Base-by-base conservation (phyloP, 352 stramenopile genomes). In the Globisporangium abappressorium region DNA sequence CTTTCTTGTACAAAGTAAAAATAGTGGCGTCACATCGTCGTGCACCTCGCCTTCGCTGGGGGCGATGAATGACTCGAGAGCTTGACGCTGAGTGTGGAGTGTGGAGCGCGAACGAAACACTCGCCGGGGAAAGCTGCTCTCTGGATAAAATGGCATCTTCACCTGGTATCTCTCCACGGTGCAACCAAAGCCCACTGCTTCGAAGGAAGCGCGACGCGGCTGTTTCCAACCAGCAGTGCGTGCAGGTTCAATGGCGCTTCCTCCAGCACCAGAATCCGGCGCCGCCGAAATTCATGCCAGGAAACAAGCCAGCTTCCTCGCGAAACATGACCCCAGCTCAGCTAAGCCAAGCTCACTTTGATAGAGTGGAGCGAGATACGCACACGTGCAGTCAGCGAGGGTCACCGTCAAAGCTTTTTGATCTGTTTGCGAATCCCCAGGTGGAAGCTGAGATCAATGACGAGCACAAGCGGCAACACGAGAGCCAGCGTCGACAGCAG, bases 241-340 rank as follows among this genome's bases (percentile, higher is more conserved):
- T 84, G 20, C 72, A 84, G 61, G 79, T 89, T 30, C 80, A 89
- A 47, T 90, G 82, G 82, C 75, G 65, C 30, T 90, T 90, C 51
- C 62, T 90, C 3, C 66, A 78, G 38, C 74, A 79, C 58, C 74
- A 78, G 26, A 81, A 81, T 14, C 74, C 74, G 1, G 57, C 46
- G 5, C 64, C 69, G 24, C 59, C 71, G 46, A 59, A 34, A 38
- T 72, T 72, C 28, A n/a, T 8, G 15, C 28, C 22, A 33, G 49
- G 8, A 24, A 28, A 43, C 11, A 43, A 22, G 7, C 3, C 30
- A 53, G 5, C 43, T 15, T n/a, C 43, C 26, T 26, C 30, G 60
- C 28, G 34, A 12, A 47, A 36, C 33, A 58, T 53, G 34, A 18
- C 26, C 18, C 33, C 51, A 20, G 46, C 59, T 12, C n/a, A 26